phyloP scores from a whole-genome alignment of 2,329 filamentous ascomycete species.

The Westerdykella aurantiaca region DNA sequence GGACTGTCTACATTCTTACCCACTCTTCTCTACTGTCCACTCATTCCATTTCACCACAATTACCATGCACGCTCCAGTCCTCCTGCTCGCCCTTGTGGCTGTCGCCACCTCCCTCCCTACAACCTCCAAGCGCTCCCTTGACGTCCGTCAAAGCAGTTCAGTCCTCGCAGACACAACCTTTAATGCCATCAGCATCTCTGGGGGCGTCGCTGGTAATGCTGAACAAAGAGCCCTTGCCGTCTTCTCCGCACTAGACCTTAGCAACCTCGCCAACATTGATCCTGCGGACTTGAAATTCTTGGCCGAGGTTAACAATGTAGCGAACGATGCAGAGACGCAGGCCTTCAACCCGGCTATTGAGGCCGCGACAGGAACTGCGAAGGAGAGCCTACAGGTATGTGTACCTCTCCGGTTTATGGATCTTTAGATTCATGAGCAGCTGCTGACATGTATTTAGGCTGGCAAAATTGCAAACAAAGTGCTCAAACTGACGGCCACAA shows the following conservation, averaged over 20 bases:
- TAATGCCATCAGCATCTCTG: constrained; percentile 46
- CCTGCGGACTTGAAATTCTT: constrained; percentile 48
- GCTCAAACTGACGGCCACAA: too few species aligned
- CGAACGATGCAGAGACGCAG: constrained; percentile 51
- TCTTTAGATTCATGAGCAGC: too few species aligned
- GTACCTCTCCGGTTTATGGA: too few species aligned
- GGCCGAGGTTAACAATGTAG: constrained; percentile 48
- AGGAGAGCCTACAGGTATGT: constrained; percentile 39
- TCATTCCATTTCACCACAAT: too few species aligned
- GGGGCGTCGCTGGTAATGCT: constrained; percentile 49
- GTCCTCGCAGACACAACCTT: constrained; percentile 29
- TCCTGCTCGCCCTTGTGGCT: too few species aligned
- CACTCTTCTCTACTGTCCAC: too few species aligned
- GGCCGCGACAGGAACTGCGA: constrained; percentile 41
- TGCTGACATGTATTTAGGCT: too few species aligned
- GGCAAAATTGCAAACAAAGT: too few species aligned
- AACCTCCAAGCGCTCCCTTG: constrained; percentile 12
- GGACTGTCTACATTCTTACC: too few species aligned
- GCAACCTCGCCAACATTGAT: constrained; percentile 45
- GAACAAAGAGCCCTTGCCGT: constrained; percentile 50
- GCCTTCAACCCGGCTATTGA: constrained; percentile 52
- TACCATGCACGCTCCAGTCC: too few species aligned
- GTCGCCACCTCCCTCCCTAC: too few species aligned
- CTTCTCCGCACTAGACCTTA: constrained; percentile 49
- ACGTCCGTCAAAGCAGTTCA: constrained; percentile 15